Base-by-base conservation (phyloP, 768 basidiomycete genomes). In the Naganishia kalamii region DNA sequence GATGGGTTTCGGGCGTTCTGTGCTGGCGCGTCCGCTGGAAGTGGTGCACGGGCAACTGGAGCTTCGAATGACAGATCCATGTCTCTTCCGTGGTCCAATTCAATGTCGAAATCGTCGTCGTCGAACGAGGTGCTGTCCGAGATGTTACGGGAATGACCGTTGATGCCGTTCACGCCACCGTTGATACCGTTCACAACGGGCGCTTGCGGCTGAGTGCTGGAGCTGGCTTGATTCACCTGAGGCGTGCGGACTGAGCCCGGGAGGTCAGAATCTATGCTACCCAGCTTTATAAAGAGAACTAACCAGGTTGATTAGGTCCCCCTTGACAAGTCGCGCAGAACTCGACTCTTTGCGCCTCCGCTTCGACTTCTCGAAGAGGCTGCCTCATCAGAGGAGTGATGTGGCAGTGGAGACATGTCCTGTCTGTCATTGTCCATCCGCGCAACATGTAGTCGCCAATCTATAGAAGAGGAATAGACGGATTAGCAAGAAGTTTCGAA, bases 361-460 rank as follows among this genome's bases (percentile, higher is more conserved):
- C 21, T 49, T 74, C 40, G 1, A 64, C 69, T 40, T 70, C 74
- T 19, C 63, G 64, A 13, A 37, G 40, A 13, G 76, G 76, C 60
- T 77, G 75, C 27, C 76, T 54, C 76, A 77, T 77, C 3, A 77
- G 59, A 13, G 76, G 76, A 0, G 76, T 76, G 48, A 69, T 57
- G 25, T 66, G 62, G 47, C 76, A 77, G 29, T 25, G 30, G 15
- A 69, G 63, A 63, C 76, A 77, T 57, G 74, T 73, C 17, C 75
- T 65, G 57, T 74, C 75, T 48, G 76, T 76, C 23, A 77, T 49
- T 3, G 76, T 77, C 76, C 76, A 77, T 25, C 76, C 76, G 67
- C 76, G 76, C 48, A 77, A 69, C 76, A 77, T 77, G 63, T 77
- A 77, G 48, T 76, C 76, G 60, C 76, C 76, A 57, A 77, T 72